A percentile compares a stretch with the other conserved stretches of the same genome.
These are phyloP conservation scores for Simplicillium sp. DNA, from an alignment of 2,329 filamentous ascomycete species.

Conservation along the genomic window DNA sequence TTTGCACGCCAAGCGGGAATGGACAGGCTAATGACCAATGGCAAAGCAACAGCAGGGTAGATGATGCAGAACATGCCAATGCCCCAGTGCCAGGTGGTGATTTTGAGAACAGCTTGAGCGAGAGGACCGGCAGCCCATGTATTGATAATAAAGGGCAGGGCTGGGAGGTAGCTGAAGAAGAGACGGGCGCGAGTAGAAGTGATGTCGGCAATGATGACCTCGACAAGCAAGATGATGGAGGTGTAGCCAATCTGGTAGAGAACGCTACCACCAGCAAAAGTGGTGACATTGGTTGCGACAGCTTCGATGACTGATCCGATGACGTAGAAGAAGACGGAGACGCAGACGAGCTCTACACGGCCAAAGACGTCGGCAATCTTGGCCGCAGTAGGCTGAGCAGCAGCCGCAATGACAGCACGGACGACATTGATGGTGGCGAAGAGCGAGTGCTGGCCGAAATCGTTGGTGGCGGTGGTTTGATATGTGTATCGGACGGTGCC, in stretches of 20 bases:
- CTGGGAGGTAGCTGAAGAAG: slow-evolving; percentile 55
- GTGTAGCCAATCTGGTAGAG: slow-evolving; percentile 58
- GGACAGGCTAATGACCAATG: slow-evolving; percentile 42
- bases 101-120: slow-evolving; percentile 33
- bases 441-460: slow-evolving; percentile 42
- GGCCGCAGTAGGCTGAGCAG: slow-evolving; percentile 46
- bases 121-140: slow-evolving; percentile 56
- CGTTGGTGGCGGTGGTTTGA: slow-evolving; percentile 44
- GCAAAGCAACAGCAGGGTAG: slow-evolving; percentile 47
- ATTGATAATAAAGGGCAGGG: slow-evolving; percentile 51
- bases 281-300: slow-evolving; percentile 32
- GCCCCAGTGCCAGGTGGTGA: slow-evolving; percentile 51
- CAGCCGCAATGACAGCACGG: slow-evolving; percentile 49
- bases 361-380: slow-evolving; percentile 58
- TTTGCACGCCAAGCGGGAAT: slow-evolving; percentile 42
- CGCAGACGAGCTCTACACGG: slow-evolving; percentile 43
- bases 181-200: slow-evolving; percentile 54
- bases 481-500: slow-evolving; percentile 40
- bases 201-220: slow-evolving; percentile 55
- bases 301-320: slow-evolving; percentile 49
- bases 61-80: slow-evolving; percentile 58
- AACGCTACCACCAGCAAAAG: slow-evolving; percentile 48
- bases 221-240: slow-evolving; percentile 48
- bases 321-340: slow-evolving; percentile 54
- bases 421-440: slow-evolving; percentile 49